Conservation (phyloP, 2,329 filamentous ascomycete genomes). For the Lachnellula subtilissima region DNA sequence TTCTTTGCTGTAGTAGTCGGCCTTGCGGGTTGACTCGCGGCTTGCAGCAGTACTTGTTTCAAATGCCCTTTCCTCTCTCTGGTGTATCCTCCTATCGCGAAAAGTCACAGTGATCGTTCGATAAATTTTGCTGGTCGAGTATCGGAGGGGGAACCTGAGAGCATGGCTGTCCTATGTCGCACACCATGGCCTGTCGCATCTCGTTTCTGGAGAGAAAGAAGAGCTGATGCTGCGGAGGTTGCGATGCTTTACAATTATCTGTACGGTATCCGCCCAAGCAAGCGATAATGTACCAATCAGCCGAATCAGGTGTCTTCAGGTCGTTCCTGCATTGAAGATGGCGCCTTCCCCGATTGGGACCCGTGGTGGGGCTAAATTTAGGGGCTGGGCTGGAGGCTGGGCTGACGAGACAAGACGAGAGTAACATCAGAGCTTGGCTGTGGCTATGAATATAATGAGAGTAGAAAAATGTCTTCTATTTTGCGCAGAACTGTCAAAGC, state of each 20-base stretch:
- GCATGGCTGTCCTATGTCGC: slow-evolving; percentile 5
- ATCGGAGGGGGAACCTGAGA: background rate
- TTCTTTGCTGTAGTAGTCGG: slow-evolving; percentile 12
- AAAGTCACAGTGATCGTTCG: slow-evolving; percentile 2
- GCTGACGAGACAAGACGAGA: background rate
- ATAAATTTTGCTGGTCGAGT: background rate
- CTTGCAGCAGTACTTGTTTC: slow-evolving; percentile 22
- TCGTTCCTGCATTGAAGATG: slow-evolving; percentile 2
- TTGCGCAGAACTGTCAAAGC: too few species aligned
- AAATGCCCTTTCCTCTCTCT: slow-evolving; percentile 3
- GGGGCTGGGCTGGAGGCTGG: background rate
- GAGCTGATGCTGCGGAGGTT: background rate
- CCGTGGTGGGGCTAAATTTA: background rate
- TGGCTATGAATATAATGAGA: too few species aligned
- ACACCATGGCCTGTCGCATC: slow-evolving; percentile 1
- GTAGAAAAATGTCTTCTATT: too few species aligned
- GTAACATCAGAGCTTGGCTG: background rate
- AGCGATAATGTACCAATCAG: background rate
- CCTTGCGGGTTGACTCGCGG: slow-evolving; percentile 7
- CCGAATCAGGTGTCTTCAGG: background rate
- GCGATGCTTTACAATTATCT: background rate
- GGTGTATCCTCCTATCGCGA: slow-evolving; percentile 2
- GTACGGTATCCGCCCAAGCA: background rate
- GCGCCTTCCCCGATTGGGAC: background rate
- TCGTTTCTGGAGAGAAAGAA: background rate